These are phyloP conservation scores for Schwanniomyces polymorphus DNA, from an alignment of 805 yeast species.

Conservation along the genomic window DNA sequence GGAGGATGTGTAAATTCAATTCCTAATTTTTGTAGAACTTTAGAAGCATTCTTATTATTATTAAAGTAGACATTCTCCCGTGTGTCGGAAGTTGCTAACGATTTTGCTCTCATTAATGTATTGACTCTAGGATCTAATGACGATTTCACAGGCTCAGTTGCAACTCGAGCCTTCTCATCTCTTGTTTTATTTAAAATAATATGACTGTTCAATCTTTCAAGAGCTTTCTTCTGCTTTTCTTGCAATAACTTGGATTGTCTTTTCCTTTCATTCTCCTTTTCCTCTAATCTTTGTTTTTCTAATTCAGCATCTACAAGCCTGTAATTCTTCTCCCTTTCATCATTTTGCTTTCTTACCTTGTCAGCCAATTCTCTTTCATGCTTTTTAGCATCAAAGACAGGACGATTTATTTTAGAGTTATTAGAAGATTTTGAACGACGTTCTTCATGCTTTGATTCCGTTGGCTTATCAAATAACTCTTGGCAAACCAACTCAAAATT, in stretches of 20 bases:
- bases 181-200: constrained; percentile 12
- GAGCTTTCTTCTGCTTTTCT: constrained; percentile 29
- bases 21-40: constrained; percentile 38
- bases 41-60: constrained; percentile 23
- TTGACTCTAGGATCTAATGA: constrained; percentile 40
- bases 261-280: constrained; percentile 11
- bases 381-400: constrained; percentile 4
- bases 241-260: constrained; percentile 21
- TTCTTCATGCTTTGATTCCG: neutral
- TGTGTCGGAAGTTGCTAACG: constrained; percentile 24
- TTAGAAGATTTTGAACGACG: neutral
- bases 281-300: constrained; percentile 7
- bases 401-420: neutral
- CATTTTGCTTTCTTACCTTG: constrained; percentile 18
- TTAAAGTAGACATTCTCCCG: constrained; percentile 12
- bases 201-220: constrained; percentile 20
- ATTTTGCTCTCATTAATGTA: constrained; percentile 36
- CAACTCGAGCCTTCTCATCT: constrained; percentile 15
- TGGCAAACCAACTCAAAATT: constrained; percentile 33
- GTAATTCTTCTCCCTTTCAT: constrained; percentile 17
- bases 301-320: constrained; percentile 14
- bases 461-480: constrained; percentile 27
- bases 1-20: constrained; percentile 24
- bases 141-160: constrained; percentile 24
- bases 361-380: constrained; percentile 19